Evolutionary conservation across 2,329 filamentous ascomycete species (phyloP), one percentile per base, ranked within the genome.

Genomic region (Hypomyces perniciosus): DNA sequence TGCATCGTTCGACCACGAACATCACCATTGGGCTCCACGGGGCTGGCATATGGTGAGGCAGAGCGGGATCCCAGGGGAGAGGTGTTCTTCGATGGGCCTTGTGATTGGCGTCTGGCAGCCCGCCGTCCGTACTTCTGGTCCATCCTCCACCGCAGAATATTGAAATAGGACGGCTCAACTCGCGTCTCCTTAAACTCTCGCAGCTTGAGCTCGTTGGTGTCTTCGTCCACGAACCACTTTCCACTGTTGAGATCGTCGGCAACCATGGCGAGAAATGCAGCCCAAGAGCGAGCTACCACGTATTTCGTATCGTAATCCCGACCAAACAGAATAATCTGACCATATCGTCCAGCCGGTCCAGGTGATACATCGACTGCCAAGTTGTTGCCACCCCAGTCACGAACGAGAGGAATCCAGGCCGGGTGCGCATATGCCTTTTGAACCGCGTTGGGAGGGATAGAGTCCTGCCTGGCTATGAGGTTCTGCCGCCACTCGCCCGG

Each of bases 291-390:
- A 30, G 93, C 88, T 51, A 99, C 80, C 6, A 99, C 93, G 65
- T 96, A 99, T 73, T 99, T 99, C 70, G 89, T 96, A 66, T 99
- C 93, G 70, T 96, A 99, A 72, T 99, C 93, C 54, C 93, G 89
- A 46, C 93, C 93, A 67, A 95, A 96, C 55, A 99, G 79, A 62
- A 99, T 96, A 58, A 99, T 83, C 68, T 99, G 93, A 48, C 93
- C 93, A 92, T 93, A 99, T 66, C 85, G 87, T 37, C 93, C 93
- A 43, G 81, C 80, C 8, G 92, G 89, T 2, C 93, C 93, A 26
- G 93, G 93, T 6, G 91, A 89, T 52, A 99, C 76, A 68, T 99
- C 93, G 43, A 96, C 82, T 13, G 91, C 92, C 63, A 99, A 78
- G 74, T 96, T 95, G 80, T 99, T 99, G 69, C 93, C 93, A 67